phyloP scores from a whole-genome alignment of 1,284 basidiomycete species.

The Farysia itapuensis region DNA sequence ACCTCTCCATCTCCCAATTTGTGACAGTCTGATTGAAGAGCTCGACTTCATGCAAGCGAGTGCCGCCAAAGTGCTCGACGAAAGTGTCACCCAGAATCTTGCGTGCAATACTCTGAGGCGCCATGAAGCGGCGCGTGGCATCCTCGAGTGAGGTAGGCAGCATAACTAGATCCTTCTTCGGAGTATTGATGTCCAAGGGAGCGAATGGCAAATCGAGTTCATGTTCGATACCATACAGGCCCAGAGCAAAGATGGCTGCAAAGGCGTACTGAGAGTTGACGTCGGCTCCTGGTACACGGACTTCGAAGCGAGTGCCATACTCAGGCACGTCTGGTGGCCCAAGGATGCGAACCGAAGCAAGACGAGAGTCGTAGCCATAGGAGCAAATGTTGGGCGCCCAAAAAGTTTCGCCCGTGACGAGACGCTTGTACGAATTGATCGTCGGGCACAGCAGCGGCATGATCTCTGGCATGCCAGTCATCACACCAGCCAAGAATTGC shows the following conservation, averaged over 20 bases:
- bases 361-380: conserved; percentile 91
- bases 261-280: conserved; percentile 89
- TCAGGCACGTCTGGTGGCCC: conserved; percentile 80
- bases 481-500: conserved; percentile 85
- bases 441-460: conserved; percentile 75
- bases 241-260: conserved; percentile 80
- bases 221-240: conserved; percentile 81
- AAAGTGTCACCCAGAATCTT: conserved; percentile 84
- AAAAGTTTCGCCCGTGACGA: conserved; percentile 87
- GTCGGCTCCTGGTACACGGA: conserved; percentile 93
- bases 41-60: conserved; percentile 82
- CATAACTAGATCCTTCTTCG: conserved; percentile 34
- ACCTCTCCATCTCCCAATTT: conserved; percentile 80
- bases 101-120: conserved; percentile 74
- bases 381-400: conserved; percentile 89
- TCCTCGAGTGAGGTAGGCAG: conserved; percentile 73
- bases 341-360: conserved; percentile 85
- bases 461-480: conserved; percentile 81
- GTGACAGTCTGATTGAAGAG: conserved; percentile 87
- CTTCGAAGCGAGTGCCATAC: conserved; percentile 80
- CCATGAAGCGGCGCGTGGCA: conserved; percentile 79
- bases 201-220: conserved; percentile 71
- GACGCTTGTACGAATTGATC: conserved; percentile 95
- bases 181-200: conserved; percentile 65
- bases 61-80: conserved; percentile 90